Conservation (phyloP, 140 eudicot genomes). For the Ambrosia hybrid region DNA sequence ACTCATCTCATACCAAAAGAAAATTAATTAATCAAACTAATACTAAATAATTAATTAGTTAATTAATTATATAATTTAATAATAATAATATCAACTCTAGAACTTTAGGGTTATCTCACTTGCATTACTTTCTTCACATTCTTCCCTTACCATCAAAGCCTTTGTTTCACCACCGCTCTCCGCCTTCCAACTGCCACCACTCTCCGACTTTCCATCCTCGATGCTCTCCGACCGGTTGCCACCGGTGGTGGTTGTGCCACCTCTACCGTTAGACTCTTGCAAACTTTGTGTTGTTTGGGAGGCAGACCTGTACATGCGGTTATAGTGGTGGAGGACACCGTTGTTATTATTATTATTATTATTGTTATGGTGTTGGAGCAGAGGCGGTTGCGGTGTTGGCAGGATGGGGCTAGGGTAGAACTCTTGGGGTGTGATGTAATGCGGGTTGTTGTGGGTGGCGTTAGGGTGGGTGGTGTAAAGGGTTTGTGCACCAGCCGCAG, state of each 20-base stretch:
- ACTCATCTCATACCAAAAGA: conserved; percentile 5
- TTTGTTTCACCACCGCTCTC: conserved; percentile 71
- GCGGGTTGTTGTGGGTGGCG: conserved; percentile 48
- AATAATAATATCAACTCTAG: conserved; percentile 21
- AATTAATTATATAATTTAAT: conserved; percentile 13
- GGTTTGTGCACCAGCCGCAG: conserved; percentile 64
- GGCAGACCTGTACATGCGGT: conserved; percentile 55
- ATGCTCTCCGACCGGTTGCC: conserved; percentile 86
- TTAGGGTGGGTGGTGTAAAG: conserved; percentile 66
- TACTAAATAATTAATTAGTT: conserved; percentile 20
- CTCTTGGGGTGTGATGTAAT: conserved; percentile 66
- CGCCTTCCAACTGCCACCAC: conserved; percentile 89
- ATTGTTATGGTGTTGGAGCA: conserved; percentile 32
- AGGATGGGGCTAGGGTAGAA: conserved; percentile 47
- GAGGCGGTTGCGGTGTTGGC: conserved; percentile 39
- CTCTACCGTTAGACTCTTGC: conserved; percentile 65
- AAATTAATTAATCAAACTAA: conserved; percentile 21
- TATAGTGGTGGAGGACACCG: conserved; percentile 31
- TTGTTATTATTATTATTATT: conserved; percentile 10
- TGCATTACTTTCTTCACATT: conserved; percentile 74
- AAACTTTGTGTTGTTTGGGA: conserved; percentile 55
- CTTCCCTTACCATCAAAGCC: conserved; percentile 51
- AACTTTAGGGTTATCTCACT: conserved; percentile 76
- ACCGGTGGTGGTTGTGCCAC: conserved; percentile 45
- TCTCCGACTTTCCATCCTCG: conserved; percentile 86